Evolutionary conservation across 2,329 filamentous ascomycete species (phyloP).

Genomic region (Claviceps purpurea): DNA sequence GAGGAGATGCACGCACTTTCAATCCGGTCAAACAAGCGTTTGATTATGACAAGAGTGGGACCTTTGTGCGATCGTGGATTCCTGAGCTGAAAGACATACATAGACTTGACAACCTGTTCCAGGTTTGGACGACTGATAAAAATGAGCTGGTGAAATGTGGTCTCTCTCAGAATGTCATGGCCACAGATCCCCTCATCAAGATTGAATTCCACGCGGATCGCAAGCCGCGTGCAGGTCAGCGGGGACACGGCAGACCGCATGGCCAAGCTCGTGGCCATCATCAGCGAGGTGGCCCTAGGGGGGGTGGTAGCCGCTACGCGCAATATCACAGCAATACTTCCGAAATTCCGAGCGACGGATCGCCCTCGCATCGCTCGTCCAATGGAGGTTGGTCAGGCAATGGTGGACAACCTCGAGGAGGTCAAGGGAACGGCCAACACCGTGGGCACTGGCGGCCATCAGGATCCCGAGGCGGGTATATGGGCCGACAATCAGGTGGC

Average conservation of each 20-base stretch:
- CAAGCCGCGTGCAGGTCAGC: slow-evolving; percentile 23
- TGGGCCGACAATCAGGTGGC: background rate
- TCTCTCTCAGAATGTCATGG: slow-evolving; percentile 47
- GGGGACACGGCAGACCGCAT: slow-evolving; percentile 13
- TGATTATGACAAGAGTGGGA: slow-evolving; percentile 59
- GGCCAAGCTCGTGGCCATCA: slow-evolving; percentile 10
- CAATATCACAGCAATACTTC: background rate
- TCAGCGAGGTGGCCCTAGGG: slow-evolving; percentile 4
- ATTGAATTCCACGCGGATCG: slow-evolving; percentile 50
- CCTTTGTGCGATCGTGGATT: slow-evolving; percentile 62
- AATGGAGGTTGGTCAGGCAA: slow-evolving; percentile 3
- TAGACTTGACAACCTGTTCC: slow-evolving; percentile 48
- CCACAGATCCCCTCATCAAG: slow-evolving; percentile 49
- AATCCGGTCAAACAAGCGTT: slow-evolving; percentile 72
- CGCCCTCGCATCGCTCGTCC: too few species aligned
- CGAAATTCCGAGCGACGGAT: background rate
- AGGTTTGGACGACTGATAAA: slow-evolving; percentile 50
- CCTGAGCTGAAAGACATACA: slow-evolving; percentile 47
- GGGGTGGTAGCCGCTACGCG: slow-evolving; percentile 2
- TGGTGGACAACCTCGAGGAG: slow-evolving; percentile 9
- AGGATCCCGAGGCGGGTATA: background rate
- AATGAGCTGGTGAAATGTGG: slow-evolving; percentile 44
- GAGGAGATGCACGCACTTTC: slow-evolving; percentile 59
- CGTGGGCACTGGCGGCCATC: slow-evolving; percentile 4
- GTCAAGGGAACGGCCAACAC: slow-evolving; percentile 6